Evolutionary conservation across 129 eudicot genomes (phyloP).

Genomic region (Glebionis coronaria): DNA sequence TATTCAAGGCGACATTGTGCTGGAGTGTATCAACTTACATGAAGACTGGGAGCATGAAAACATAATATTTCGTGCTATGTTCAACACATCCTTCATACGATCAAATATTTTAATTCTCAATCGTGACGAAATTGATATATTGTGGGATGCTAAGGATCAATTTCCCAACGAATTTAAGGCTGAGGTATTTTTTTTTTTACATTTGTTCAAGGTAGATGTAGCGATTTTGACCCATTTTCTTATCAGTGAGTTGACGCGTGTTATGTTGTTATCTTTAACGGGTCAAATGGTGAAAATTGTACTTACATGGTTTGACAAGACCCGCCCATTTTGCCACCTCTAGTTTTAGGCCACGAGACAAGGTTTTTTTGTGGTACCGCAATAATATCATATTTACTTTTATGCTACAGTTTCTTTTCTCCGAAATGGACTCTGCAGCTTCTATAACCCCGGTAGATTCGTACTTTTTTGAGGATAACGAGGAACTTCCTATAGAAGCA

Average conservation of each 20-base stretch:
- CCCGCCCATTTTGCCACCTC: too few relatives aligned
- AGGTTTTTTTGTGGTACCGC: not conserved
- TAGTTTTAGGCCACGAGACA: not conserved
- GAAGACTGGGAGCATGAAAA: slow-evolving; percentile 54
- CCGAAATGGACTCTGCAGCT: slow-evolving; percentile 69
- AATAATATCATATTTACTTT: slow-evolving; percentile 19
- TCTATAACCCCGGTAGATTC: slow-evolving; percentile 35
- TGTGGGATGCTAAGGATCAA: slow-evolving; percentile 61
- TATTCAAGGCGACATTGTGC: slow-evolving; percentile 84
- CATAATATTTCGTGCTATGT: slow-evolving; percentile 79
- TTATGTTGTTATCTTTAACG: too few relatives aligned
- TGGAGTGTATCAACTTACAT: slow-evolving; percentile 69
- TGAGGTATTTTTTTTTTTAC: slow-evolving; percentile 52
- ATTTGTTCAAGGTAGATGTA: not conserved
- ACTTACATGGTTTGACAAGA: too few relatives aligned
- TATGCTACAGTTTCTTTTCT: slow-evolving; percentile 65
- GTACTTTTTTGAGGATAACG: slow-evolving; percentile 43
- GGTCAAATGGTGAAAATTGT: too few relatives aligned
- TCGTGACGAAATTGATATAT: slow-evolving; percentile 67
- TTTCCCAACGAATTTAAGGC: slow-evolving; percentile 64
- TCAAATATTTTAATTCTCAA: slow-evolving; percentile 76
- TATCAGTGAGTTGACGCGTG: too few relatives aligned
- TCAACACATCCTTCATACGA: slow-evolving; percentile 81
- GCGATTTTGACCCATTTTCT: too few relatives aligned
- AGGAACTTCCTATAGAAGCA: slow-evolving; percentile 77